phyloP scores from a whole-genome alignment of 2,329 filamentous ascomycete species.

The Eurotiales sp. region DNA sequence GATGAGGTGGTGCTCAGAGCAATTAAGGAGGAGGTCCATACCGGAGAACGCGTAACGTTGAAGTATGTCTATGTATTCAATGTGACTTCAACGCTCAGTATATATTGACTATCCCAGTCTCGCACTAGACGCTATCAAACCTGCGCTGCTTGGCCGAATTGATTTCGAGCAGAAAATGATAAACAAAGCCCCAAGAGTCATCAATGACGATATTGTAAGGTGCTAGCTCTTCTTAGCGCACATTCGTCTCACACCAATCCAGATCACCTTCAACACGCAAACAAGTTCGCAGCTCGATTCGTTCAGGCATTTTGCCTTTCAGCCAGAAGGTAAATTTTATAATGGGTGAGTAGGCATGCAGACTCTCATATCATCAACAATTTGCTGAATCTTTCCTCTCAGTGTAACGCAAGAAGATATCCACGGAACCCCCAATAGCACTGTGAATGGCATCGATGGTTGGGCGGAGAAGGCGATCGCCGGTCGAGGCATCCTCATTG shows the following conservation, averaged over 20 bases:
- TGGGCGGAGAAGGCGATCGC: neutral
- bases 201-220: neutral
- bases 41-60: neutral
- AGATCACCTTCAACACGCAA: neutral
- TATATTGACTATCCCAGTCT: neutral
- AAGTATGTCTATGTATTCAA: neutral
- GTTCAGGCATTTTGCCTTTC: neutral
- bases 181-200: neutral
- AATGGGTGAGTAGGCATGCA: neutral
- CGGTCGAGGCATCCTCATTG: neutral
- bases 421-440: neutral
- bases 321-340: neutral
- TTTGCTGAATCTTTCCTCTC: neutral
- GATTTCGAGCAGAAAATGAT: neutral
- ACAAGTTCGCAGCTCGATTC: neutral
- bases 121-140: neutral
- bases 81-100: neutral
- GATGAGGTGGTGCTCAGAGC: neutral
- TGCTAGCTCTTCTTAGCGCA: neutral
- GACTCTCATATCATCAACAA: neutral
- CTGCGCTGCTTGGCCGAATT: neutral
- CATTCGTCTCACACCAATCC: neutral
- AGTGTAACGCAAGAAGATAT: neutral
- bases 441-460: neutral
- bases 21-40: neutral